These are phyloP conservation scores for Vitis labrusca DNA, from an alignment of 164 flowering plant genomes.

Conservation along the genomic window DNA sequence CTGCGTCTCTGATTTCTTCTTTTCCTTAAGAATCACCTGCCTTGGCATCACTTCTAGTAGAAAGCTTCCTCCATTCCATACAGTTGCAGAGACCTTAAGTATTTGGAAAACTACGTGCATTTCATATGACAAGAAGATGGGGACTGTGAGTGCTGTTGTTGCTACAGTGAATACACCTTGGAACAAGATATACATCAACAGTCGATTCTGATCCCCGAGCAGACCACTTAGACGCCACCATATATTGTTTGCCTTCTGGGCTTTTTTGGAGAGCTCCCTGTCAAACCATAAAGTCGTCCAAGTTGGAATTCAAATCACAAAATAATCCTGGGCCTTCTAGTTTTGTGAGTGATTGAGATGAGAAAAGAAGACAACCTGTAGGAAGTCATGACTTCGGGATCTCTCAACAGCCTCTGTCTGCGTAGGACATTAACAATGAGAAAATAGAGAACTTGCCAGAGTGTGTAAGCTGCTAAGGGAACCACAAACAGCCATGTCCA, in stretches of 20 bases:
- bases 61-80: constrained; percentile 96
- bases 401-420: constrained; percentile 82
- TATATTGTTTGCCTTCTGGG: constrained; percentile 82
- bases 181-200: constrained; percentile 76
- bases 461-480: constrained; percentile 73
- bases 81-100: constrained; percentile 80
- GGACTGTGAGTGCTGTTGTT: constrained; percentile 90
- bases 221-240: constrained; percentile 96
- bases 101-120: constrained; percentile 75
- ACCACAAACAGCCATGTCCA: constrained; percentile 91
- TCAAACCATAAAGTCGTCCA: background rate
- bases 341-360: constrained; percentile 1
- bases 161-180: constrained; percentile 90
- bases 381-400: constrained; percentile 99
- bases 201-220: constrained; percentile 90
- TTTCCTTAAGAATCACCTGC: constrained; percentile 87
- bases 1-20: constrained; percentile 67
- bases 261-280: constrained; percentile 96
- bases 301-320: too few species aligned
- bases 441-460: constrained; percentile 92
- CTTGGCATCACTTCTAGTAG: constrained; percentile 93
- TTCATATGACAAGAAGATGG: constrained; percentile 81
- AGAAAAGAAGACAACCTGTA: constrained; percentile 61
- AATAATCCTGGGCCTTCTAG: too few species aligned
- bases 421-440: constrained; percentile 92